Base-by-base conservation (phyloP, 495 filamentous ascomycete genomes). In the Melanomma pulvis-pyrius region DNA sequence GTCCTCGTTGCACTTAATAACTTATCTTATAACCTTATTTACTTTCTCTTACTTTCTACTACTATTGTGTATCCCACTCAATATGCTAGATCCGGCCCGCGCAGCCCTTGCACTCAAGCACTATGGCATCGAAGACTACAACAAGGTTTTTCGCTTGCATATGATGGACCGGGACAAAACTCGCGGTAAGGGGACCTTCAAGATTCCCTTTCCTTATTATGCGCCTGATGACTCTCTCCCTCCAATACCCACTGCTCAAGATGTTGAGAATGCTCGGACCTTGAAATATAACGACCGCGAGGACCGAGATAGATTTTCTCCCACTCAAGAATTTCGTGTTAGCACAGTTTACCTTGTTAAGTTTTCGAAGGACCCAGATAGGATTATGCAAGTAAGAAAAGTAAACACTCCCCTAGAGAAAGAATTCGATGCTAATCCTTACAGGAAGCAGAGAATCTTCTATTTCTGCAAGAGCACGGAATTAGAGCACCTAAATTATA, bases 401-500 rank as follows among this genome's bases (percentile, higher is more conserved):
- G n/a, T 15, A 15, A 30, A 25, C 26, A 9, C 29, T 8, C 51
- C 21, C 9, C 8, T 9, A 25, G 25, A 25, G 21, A 19, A 54
- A 9, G 6, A 54, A 6, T 28, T 8, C 51, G 24, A 30, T 25
- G 8, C 9, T 6, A 30, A 54, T 22, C 24, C 51, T 28, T 54
- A 4, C 26, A 54, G 51, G 51, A 54, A 30, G 51, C 51, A 8
- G 51, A 54, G 11, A 54, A 54, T 30, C 51, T 54, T 24, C 22
- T 54, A 6, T 54, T 28, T 54, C 26, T 54, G 5, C 51, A 54
- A 24, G 22, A 54, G 5, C 51, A 54, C 19, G 11, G 11, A 26
- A 30, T 58, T 44, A 13, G 32, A n/a, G 41, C 54, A 13, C 54
- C 54, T 22, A 36, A 44, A 24, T 7, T 58, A n/a, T 58, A 58